phyloP scores from a whole-genome alignment of 2,329 filamentous ascomycete species.

The Cladosporium sphaerospermum region DNA sequence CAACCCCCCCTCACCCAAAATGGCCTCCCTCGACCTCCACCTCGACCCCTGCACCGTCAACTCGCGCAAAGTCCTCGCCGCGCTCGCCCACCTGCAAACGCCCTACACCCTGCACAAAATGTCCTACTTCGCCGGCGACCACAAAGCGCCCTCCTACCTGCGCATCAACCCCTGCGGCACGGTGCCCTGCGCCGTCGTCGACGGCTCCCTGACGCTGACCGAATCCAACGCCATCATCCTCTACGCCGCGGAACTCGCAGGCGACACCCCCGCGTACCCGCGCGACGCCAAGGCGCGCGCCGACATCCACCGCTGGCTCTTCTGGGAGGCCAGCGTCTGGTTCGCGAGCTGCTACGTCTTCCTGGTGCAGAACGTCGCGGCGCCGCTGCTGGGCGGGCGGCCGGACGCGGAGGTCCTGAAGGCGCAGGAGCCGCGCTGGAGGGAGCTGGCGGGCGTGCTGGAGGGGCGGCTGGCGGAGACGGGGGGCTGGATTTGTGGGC shows the following conservation, averaged over 20 bases:
- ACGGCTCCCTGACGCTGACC: conserved; percentile 32
- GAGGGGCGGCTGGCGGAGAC: conserved; percentile 33
- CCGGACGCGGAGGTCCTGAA: conserved; percentile 34
- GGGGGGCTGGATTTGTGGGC: conserved; percentile 20
- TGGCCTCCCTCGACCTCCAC: conserved; percentile 25
- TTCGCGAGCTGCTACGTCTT: conserved; percentile 38
- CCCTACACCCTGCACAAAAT: conserved; percentile 34
- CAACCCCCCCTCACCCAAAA: not conserved
- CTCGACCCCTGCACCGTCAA: conserved; percentile 39
- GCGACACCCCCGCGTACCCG: conserved; percentile 30
- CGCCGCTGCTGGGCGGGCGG: conserved; percentile 33
- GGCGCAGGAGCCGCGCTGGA: conserved; percentile 30
- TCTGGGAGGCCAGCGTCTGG: conserved; percentile 39
- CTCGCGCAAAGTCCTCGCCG: conserved; percentile 37
- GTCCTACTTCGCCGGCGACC: conserved; percentile 36
- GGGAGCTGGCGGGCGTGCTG: conserved; percentile 34
- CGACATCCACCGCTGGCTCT: conserved; percentile 36
- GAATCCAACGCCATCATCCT: conserved; percentile 40
- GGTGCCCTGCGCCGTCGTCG: conserved; percentile 31
- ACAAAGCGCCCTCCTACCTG: conserved; percentile 31
- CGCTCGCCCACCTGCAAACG: conserved; percentile 32
- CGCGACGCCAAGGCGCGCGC: conserved; percentile 36
- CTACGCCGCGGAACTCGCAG: conserved; percentile 35
- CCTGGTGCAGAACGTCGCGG: conserved; percentile 36
- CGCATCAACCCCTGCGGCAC: conserved; percentile 33